Percentiles rank a stretch among this genome's conserved stretches.
Evolutionary conservation across 2,329 filamentous ascomycete species (phyloP).

Genomic region (Dactylellina sp.): DNA sequence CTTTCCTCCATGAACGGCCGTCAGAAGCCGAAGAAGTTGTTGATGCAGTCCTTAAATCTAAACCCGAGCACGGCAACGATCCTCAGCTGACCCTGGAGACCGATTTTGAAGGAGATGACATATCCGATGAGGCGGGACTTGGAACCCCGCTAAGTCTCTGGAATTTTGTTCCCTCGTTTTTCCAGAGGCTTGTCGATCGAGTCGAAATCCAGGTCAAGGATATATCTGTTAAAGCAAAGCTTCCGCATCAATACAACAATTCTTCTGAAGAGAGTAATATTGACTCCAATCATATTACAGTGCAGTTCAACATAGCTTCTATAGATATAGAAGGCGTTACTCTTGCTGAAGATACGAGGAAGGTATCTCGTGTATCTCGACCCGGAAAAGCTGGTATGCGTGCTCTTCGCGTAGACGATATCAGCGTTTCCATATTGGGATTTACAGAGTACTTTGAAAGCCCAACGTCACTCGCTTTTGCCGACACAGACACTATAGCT

Average conservation of each 20-base stretch:
- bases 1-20: slow-evolving; percentile 78
- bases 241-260: not conserved
- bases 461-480: not conserved
- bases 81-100: slow-evolving; percentile 73
- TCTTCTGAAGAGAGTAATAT: not conserved
- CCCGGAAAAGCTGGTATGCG: slow-evolving; percentile 42
- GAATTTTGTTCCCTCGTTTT: slow-evolving; percentile 75
- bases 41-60: slow-evolving; percentile 68
- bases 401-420: slow-evolving; percentile 36
- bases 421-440: slow-evolving; percentile 34
- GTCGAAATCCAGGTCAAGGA: slow-evolving; percentile 72
- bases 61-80: slow-evolving; percentile 73
- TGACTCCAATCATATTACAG: slow-evolving; percentile 7
- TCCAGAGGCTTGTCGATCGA: slow-evolving; percentile 79
- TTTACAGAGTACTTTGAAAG: slow-evolving; percentile 32
- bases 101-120: slow-evolving; percentile 72
- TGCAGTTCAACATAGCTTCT: slow-evolving; percentile 37
- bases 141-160: slow-evolving; percentile 77
- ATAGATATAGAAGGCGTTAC: slow-evolving; percentile 46
- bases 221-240: slow-evolving; percentile 35
- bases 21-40: slow-evolving; percentile 75
- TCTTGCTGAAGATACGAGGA: not conserved
- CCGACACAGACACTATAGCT: slow-evolving; percentile 33
- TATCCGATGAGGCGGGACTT: slow-evolving; percentile 76
- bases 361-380: not conserved